Evolutionary conservation across 108 stramenopile species (phyloP).

Genomic region (Cyclostephanos invisitatus): DNA sequence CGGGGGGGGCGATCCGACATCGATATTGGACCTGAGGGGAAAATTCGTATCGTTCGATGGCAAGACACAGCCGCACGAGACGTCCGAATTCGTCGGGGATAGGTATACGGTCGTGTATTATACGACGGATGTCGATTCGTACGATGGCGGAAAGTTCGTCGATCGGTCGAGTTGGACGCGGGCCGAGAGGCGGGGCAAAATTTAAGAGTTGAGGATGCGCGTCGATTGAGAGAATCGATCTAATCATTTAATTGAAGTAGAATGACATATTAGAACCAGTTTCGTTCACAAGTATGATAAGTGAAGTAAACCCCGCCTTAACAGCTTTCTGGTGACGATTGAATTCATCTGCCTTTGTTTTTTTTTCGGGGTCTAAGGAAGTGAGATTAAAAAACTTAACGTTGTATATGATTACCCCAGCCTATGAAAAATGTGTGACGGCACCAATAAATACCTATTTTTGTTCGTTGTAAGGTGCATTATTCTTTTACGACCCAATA

Average conservation of each 20-base stretch:
- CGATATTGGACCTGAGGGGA: neutral
- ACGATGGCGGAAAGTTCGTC: neutral
- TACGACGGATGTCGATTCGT: neutral
- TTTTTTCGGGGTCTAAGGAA: too few species aligned
- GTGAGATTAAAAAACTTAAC: too few species aligned
- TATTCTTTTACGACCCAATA: neutral
- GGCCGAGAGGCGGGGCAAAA: too few species aligned
- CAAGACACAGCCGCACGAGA: slow-evolving; percentile 6
- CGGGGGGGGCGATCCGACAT: neutral
- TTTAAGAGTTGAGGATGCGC: too few species aligned
- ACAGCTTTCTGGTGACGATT: too few species aligned
- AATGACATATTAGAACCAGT: too few species aligned
- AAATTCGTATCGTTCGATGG: neutral
- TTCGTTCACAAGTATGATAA: too few species aligned
- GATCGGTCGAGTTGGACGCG: neutral
- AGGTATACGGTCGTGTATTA: slow-evolving; percentile 3
- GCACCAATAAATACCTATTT: too few species aligned
- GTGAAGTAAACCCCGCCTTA: too few species aligned
- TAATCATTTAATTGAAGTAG: neutral
- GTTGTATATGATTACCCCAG: too few species aligned
- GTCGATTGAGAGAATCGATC: slow-evolving; percentile 1
- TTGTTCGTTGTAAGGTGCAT: neutral
- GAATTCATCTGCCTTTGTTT: too few species aligned
- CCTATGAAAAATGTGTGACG: too few species aligned
- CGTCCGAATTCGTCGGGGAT: neutral